Percentiles rank a stretch among this genome's conserved stretches.
phyloP scores from a whole-genome alignment of 2,329 filamentous ascomycete species.

The Xylaria sp. region DNA sequence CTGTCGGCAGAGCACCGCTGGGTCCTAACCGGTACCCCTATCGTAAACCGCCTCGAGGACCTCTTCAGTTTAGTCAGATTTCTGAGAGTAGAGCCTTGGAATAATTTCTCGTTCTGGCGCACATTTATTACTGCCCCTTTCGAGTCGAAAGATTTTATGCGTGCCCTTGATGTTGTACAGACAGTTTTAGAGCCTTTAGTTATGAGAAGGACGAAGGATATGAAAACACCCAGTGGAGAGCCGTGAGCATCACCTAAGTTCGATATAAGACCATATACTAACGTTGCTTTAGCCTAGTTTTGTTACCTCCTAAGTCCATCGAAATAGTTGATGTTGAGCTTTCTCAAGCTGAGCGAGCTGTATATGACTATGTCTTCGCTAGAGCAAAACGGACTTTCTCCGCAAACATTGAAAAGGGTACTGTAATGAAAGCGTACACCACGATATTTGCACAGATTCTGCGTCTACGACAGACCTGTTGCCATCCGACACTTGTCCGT shows the following conservation, averaged over 20 bases:
- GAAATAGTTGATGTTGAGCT: slow-evolving; percentile 90
- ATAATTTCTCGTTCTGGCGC: slow-evolving; percentile 98
- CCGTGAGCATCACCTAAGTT: slow-evolving; percentile 48
- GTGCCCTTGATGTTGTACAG: slow-evolving; percentile 94
- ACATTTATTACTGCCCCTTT: slow-evolving; percentile 98
- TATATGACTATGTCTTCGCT: slow-evolving; percentile 90
- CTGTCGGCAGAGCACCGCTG: slow-evolving; percentile 86
- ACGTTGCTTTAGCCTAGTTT: slow-evolving; percentile 66
- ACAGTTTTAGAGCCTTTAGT: slow-evolving; percentile 97
- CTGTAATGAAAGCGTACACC: slow-evolving; percentile 92
- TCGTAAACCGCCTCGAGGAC: slow-evolving; percentile 95
- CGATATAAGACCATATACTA: neutral
- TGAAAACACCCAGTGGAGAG: slow-evolving; percentile 89
- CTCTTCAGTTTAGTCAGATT: slow-evolving; percentile 94
- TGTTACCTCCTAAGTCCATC: slow-evolving; percentile 81
- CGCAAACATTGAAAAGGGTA: slow-evolving; percentile 89
- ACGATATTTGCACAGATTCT: slow-evolving; percentile 98
- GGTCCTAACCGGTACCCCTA: slow-evolving; percentile 94
- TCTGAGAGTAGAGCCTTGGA: slow-evolving; percentile 95
- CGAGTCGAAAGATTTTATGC: slow-evolving; percentile 92
- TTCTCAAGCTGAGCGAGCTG: slow-evolving; percentile 83
- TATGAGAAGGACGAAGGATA: slow-evolving; percentile 93
- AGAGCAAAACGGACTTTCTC: slow-evolving; percentile 86
- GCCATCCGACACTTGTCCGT: slow-evolving; percentile 88
- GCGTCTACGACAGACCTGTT: slow-evolving; percentile 91